Base-by-base conservation (phyloP, 2,329 filamentous ascomycete genomes). In the Pezizomycotina sp. region DNA sequence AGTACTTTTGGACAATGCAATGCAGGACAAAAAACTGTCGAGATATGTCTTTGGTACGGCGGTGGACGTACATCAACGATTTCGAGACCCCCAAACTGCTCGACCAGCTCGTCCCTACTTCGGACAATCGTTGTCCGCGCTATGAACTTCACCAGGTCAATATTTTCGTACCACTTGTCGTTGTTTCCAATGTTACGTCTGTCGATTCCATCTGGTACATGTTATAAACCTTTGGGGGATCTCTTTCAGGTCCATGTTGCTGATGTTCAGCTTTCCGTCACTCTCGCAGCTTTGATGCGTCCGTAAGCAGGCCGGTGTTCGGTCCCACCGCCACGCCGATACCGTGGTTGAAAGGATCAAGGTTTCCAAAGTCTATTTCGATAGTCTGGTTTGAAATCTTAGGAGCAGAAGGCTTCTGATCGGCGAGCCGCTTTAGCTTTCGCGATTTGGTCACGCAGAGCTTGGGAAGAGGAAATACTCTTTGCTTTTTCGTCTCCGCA, bases 91-190 rank as follows among this genome's bases (percentile, higher is more conserved):
- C 42, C 38, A 42, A 48, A 48, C 14, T 46, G 36, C 24, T 35
- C 31, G 9, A 42, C 39, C 31, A 48, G 33, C 12, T 63, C 60
- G 12, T 89, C 79, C 2, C 72, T 68, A 21, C 95, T 63, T 20
- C 64, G 62, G 50, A 80, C 72, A 30, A 98, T 58, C 80, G 52
- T 98, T 95, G 52, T 92, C 83, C 6, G 86, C 83, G 79, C 83
- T 46, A 89, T 71, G 31, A 95, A 73, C 43, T 77, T 73, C 1
- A 75, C 77, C 28, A 95, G 60, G 53, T 95, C 86, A 7, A 95
- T 81, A 41, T 78, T 77, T 56, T 95, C 86, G 2, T 83, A 83
- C 89, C 89, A 95, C 21, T 75, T 71, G 7, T 73, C 68, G 22
- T 68, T 71, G 14, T 67, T 61, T 8, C 62, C 64, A 16, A 25